Evolutionary conservation across 2,329 filamentous ascomycete genomes (phyloP).

Genomic region (Sarocladium strictum): DNA sequence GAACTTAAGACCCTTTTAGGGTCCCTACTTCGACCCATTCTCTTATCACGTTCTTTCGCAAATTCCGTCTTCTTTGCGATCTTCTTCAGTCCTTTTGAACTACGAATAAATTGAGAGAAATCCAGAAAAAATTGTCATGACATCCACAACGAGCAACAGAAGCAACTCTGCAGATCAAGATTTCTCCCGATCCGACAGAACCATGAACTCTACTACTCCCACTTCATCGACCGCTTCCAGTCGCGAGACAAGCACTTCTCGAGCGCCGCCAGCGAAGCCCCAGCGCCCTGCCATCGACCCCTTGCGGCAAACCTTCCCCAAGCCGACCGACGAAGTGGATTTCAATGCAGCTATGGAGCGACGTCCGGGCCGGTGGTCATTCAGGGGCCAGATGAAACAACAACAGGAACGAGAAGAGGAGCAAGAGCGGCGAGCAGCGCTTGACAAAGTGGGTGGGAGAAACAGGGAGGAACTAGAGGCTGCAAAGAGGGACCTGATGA

Average conservation of each 20-base stretch:
- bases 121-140: background rate
- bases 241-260: background rate
- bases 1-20: background rate
- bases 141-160: background rate
- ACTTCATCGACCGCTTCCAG: background rate
- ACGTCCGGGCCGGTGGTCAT: conserved; percentile 36
- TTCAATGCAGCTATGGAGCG: conserved; percentile 37
- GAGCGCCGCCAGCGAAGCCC: background rate
- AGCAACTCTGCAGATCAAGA: background rate
- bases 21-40: background rate
- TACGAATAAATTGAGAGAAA: background rate
- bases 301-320: conserved; percentile 31
- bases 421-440: conserved; percentile 10
- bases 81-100: too few relatives aligned
- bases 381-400: conserved; percentile 27
- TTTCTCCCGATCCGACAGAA: background rate
- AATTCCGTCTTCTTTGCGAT: background rate
- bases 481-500: conserved; percentile 40
- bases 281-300: conserved; percentile 9
- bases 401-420: conserved; percentile 3
- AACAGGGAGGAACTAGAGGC: conserved; percentile 36
- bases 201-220: background rate
- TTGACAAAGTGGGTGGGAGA: conserved; percentile 26
- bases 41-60: background rate
- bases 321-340: conserved; percentile 32